Base-by-base conservation (phyloP, 352 stramenopile genomes). In the Phytopythium ostracodes region DNA sequence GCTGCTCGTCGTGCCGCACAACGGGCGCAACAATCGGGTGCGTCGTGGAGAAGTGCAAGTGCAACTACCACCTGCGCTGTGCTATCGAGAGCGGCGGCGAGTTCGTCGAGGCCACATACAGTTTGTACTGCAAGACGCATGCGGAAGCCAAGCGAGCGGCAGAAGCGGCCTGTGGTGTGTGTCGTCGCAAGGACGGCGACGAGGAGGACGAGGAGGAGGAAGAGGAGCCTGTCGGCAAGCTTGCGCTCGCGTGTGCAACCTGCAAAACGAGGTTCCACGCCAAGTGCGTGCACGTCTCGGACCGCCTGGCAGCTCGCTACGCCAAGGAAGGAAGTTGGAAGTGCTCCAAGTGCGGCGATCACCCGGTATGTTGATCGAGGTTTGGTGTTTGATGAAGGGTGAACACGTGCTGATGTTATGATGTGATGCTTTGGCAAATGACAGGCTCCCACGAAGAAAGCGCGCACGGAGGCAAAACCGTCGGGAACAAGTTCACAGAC, bases 281-380 rank as follows among this genome's bases (percentile, higher is more conserved):
- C 0, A 91, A 88, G 64, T 95, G 86, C 62, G 73, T 92, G 17
- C 87, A 91, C 54, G 89, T 94, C 71, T 90, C 85, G 12, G 79
- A 85, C 24, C 75, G 83, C 0, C 81, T 91, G 25, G 83, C 81
- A 8, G 62, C 65, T 25, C 75, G 75, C 17, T 87, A 81, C 60
- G 62, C 70, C 9, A 92, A 92, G 54, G 73, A 76, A 43, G 62
- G 60, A 20, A 51, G 22, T 5, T 60, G 54, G 54, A 38, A 40
- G 24, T 60, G 54, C 25, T 9, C 54, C 14, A 50, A 60, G 35
- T 60, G 54, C 54, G 25, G 35, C 54, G 25, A 51, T 24, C 38
- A 46, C 15, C 31, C 36, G 54, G 36, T 51, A 15, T 14, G 38
- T 59, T n/a, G n/a, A n/a, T n/a, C n/a, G n/a, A n/a, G n/a, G n/a